These are phyloP conservation scores for Diplocarpon mali DNA, from an alignment of 2,329 filamentous ascomycete species.

Conservation along the genomic window DNA sequence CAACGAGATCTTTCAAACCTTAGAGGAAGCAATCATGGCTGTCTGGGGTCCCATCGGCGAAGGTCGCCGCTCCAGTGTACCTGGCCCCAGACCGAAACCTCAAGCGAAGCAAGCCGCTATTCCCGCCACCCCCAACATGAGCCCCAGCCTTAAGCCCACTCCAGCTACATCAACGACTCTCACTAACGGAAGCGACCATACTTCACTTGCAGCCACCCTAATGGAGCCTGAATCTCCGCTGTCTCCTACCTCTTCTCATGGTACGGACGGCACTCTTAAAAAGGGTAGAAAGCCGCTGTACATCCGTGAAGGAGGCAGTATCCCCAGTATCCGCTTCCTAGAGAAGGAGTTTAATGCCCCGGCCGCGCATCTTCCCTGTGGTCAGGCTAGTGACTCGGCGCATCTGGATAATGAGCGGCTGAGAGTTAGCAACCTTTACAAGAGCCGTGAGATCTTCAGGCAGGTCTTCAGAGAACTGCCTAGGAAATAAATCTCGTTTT, in stretches of 20 bases:
- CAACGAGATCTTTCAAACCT: conserved; percentile 81
- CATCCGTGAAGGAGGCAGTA: conserved; percentile 90
- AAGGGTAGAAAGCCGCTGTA: conserved; percentile 60
- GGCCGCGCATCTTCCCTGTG: conserved; percentile 86
- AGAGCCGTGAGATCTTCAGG: conserved; percentile 84
- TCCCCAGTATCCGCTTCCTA: conserved; percentile 85
- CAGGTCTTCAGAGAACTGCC: conserved; percentile 53
- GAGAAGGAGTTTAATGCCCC: conserved; percentile 90
- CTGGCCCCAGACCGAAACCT: conserved; percentile 25
- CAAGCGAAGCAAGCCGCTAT: conserved; percentile 9
- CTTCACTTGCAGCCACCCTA: conserved; percentile 21
- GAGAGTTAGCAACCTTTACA: conserved; percentile 75
- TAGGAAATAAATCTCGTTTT: conserved; percentile 18
- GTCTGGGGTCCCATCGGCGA: conserved; percentile 60
- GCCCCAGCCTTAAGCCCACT: conserved; percentile 28
- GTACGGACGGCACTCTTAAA: neutral
- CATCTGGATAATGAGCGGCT: conserved; percentile 95
- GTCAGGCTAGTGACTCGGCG: conserved; percentile 85
- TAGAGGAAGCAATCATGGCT: conserved; percentile 74
- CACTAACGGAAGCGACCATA: conserved; percentile 33
- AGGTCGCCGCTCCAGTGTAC: conserved; percentile 29
- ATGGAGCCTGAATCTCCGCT: conserved; percentile 17
- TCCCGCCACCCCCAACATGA: conserved; percentile 11
- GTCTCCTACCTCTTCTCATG: neutral
- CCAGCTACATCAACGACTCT: conserved; percentile 41